Base-by-base conservation (phyloP, 2,329 filamentous ascomycete genomes). In the Colletotrichum sp. region DNA sequence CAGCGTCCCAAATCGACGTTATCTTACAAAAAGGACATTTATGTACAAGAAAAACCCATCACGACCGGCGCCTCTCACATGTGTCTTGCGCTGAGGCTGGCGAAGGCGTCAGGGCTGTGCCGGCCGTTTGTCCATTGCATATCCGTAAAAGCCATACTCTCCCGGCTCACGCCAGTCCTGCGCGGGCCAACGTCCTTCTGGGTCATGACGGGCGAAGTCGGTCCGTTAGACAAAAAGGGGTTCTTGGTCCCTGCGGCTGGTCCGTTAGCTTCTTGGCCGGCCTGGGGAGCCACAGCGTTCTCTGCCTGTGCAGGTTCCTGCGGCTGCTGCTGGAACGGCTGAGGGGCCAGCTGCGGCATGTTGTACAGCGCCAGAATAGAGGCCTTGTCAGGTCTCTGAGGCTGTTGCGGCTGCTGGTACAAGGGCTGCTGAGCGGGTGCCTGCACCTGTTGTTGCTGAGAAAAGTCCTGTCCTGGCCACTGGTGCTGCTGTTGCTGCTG, bases 91-190 rank as follows among this genome's bases (percentile, higher is more conserved):
- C 93, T 95, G 78, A 96, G 86, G 67, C 93, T 94, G 4, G 94
- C 92, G 88, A 96, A 96, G 16, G 94, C 94, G 84, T 96, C 94
- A 5, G 94, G 94, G 80, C 94, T 95, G 81, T 96, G 94, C 57
- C 94, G 88, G 12, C 94, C 94, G 79, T 93, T 93, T 80, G 88
- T 88, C 91, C 91, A 92, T 62, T 90, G 89, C 87, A 92, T 90
- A 72, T 91, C 91, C 83, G 92, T 88, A 78, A 92, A 89, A 71
- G 88, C 91, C 82, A 95, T 91, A 83, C 94, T 96, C 81, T 96
- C 94, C 65, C 94, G 90, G 80, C 93, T 96, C 83, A 85, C 91
- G 84, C 81, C 90, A 28, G 70, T 57, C 80, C 82, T 77, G 77
- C 72, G 76, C 52, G 71, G 71, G 39, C 77, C 63, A 12, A 76